These are phyloP conservation scores for Fusarium sp. DNA, from an alignment of 2,329 filamentous ascomycete species.

Conservation along the genomic window DNA sequence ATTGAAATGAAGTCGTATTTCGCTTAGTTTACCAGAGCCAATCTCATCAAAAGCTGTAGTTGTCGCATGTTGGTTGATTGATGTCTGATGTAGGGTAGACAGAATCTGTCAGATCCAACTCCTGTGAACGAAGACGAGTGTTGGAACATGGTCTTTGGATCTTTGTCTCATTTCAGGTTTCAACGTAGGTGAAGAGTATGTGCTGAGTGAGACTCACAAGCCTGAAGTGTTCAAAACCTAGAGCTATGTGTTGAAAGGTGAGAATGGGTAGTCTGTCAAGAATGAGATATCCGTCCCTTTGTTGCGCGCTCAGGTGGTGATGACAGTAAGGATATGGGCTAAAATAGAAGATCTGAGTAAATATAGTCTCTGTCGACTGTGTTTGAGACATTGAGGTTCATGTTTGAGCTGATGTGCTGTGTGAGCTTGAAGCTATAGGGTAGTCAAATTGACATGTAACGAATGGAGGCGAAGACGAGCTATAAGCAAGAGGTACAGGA, in stretches of 20 bases:
- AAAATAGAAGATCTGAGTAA: fast-evolving
- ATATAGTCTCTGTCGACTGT: fast-evolving
- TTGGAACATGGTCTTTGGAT: neutral
- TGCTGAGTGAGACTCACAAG: too few species aligned
- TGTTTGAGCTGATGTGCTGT: fast-evolving
- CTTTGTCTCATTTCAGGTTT: too few species aligned
- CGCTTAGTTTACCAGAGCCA: neutral
- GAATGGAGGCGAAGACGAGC: neutral
- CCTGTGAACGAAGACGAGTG: neutral
- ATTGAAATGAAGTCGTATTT: neutral
- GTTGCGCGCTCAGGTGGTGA: too few species aligned
- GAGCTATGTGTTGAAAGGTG: too few species aligned
- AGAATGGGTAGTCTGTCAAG: too few species aligned
- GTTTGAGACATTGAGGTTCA: too few species aligned
- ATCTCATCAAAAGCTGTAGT: neutral
- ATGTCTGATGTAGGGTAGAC: neutral
- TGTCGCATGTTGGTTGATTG: neutral
- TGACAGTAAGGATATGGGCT: too few species aligned
- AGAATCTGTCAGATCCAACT: neutral
- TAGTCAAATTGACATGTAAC: neutral
- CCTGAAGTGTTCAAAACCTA: too few species aligned
- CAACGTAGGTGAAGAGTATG: too few species aligned
- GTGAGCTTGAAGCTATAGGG: neutral
- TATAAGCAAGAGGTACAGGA: neutral
- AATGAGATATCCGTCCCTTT: too few species aligned